Percentiles rank a stretch among this genome's conserved stretches.
These are phyloP conservation scores for Alternaria sp. DNA, from an alignment of 2,329 filamentous ascomycete species.

Conservation along the genomic window DNA sequence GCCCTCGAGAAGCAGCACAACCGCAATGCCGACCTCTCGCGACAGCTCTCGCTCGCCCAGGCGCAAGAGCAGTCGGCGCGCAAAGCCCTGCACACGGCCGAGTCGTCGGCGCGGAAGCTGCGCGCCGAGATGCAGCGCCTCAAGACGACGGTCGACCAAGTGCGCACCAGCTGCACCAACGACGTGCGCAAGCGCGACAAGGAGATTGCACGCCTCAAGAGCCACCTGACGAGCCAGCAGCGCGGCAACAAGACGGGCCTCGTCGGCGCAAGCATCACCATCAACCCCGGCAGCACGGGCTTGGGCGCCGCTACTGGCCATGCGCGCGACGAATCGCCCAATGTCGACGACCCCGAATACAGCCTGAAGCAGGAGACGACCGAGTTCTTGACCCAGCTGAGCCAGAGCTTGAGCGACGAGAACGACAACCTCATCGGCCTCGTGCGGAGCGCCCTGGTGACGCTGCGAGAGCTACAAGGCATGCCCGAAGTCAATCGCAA, in stretches of 20 bases:
- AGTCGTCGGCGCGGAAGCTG: constrained; percentile 74
- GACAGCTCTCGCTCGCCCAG: constrained; percentile 65
- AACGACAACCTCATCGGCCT: constrained; percentile 82
- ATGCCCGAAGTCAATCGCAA: constrained; percentile 49
- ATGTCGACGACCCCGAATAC: constrained; percentile 65
- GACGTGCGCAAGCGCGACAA: constrained; percentile 90
- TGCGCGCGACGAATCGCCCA: constrained; percentile 62
- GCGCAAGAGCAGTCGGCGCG: constrained; percentile 74
- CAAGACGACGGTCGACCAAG: constrained; percentile 80
- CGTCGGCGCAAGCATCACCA: constrained; percentile 57
- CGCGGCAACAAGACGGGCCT: constrained; percentile 56
- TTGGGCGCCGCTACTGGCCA: constrained; percentile 30
- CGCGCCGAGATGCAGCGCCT: constrained; percentile 84
- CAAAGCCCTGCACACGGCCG: constrained; percentile 74
- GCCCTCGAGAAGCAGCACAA: constrained; percentile 67
- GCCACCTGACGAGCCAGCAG: constrained; percentile 74
- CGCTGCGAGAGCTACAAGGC: constrained; percentile 70
- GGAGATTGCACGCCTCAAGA: constrained; percentile 87
- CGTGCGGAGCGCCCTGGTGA: constrained; percentile 73
- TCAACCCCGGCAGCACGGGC: constrained; percentile 47
- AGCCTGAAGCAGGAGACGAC: constrained; percentile 86
- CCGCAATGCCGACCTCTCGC: constrained; percentile 62
- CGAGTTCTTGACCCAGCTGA: constrained; percentile 84
- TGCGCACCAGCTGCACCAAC: constrained; percentile 84
- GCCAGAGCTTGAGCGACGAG: constrained; percentile 84